Conservation (phyloP, 1,284 basidiomycete species). For the Malassezia nana region DNA sequence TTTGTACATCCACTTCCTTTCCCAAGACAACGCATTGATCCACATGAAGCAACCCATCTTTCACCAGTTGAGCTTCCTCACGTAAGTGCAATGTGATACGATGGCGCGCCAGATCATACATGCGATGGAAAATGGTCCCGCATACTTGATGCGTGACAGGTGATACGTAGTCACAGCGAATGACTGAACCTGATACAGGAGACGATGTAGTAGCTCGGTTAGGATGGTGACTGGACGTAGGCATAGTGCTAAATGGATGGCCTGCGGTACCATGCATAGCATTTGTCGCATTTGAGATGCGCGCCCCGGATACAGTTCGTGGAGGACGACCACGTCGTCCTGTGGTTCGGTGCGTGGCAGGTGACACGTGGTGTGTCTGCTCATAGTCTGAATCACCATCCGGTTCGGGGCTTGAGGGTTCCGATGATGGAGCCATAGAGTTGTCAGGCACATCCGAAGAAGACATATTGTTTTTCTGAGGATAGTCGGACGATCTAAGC, state of each 20-base stretch:
- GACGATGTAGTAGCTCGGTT: not conserved
- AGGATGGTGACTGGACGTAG: not conserved
- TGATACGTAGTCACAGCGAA: conserved; percentile 43
- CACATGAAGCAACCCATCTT: conserved; percentile 30
- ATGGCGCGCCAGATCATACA: conserved; percentile 45
- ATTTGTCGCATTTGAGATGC: not conserved
- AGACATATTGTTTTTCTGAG: not conserved
- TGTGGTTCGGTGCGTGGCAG: not conserved
- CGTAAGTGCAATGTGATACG: conserved; percentile 44
- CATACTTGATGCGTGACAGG: conserved; percentile 35
- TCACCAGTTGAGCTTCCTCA: conserved; percentile 38
- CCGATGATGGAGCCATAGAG: not conserved
- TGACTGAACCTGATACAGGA: conserved; percentile 8
- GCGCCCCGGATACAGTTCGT: not conserved
- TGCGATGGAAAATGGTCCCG: conserved; percentile 44
- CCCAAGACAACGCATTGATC: conserved; percentile 43
- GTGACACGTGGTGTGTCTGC: conserved; percentile 1
- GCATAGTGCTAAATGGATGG: not conserved
- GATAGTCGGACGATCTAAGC: not conserved
- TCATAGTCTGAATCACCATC: conserved; percentile 19
- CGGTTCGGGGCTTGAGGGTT: conserved; percentile 1
- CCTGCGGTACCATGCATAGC: not conserved
- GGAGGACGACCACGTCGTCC: conserved; percentile 5
- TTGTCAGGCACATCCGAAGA: not conserved
- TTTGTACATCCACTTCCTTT: conserved; percentile 45